These are phyloP conservation scores for Ilex asprella DNA, from an alignment of 257 asterid genomes.

Conservation along the genomic window DNA sequence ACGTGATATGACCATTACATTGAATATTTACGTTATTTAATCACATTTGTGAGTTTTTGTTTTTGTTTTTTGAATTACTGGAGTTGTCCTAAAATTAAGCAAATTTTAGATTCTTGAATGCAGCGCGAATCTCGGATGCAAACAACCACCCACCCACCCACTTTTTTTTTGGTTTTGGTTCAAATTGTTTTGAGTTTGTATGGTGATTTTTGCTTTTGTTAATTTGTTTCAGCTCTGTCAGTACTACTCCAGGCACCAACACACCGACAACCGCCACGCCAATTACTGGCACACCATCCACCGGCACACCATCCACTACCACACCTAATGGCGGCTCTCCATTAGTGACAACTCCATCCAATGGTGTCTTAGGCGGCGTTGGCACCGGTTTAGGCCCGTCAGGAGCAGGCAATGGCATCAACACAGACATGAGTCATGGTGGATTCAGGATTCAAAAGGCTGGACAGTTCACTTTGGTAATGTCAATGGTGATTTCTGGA, in stretches of 20 bases:
- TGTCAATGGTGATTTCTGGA: conserved; percentile 15
- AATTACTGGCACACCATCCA: neutral
- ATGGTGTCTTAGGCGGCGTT: conserved; percentile 47
- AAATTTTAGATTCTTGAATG: too few relatives aligned
- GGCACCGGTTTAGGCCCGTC: conserved; percentile 54
- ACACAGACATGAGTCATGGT: conserved; percentile 35
- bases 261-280: conserved; percentile 19
- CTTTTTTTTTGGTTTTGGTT: neutral
- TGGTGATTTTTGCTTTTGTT: neutral
- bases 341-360: conserved; percentile 36
- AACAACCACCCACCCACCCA: too few relatives aligned
- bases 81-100: too few relatives aligned
- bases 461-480: conserved; percentile 9
- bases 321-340: conserved; percentile 36
- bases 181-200: neutral
- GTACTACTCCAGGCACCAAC: conserved; percentile 14
- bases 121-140: too few relatives aligned
- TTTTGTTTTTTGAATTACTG: too few relatives aligned
- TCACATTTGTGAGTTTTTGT: too few relatives aligned
- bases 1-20: too few relatives aligned
- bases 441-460: conserved; percentile 16
- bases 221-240: conserved; percentile 14
- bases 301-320: conserved; percentile 18
- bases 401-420: conserved; percentile 23
- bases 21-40: too few relatives aligned